A percentile compares a stretch with the other conserved stretches of the same genome.
These are phyloP conservation scores for Suillus fuscotomentosus DNA, from an alignment of 768 basidiomycete genomes.

Conservation along the genomic window DNA sequence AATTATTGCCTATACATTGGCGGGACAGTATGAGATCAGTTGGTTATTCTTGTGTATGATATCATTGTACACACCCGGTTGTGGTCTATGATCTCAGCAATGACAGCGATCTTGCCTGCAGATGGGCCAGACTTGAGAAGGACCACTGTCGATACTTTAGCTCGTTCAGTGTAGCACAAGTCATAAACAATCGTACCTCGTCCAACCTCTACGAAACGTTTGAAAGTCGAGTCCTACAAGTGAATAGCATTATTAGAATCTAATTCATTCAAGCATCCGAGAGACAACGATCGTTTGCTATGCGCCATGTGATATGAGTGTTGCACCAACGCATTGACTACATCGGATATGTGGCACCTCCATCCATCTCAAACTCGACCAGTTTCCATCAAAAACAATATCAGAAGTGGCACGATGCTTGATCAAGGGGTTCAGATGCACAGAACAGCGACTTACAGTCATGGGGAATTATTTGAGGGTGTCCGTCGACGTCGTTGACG, in stretches of 20 bases:
- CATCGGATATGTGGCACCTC: not conserved
- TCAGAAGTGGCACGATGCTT: not conserved
- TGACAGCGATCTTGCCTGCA: conserved; percentile 88
- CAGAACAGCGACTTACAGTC: conserved; percentile 1
- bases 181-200: conserved; percentile 57
- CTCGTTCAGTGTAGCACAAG: not conserved
- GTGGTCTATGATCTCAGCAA: conserved; percentile 98
- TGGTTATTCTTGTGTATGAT: not conserved
- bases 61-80: conserved; percentile 71
- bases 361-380: not conserved
- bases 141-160: conserved; percentile 51
- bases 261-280: not conserved
- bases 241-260: not conserved
- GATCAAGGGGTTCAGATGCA: not conserved
- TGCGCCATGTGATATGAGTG: not conserved
- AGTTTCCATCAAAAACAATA: not conserved
- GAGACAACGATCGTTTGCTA: not conserved
- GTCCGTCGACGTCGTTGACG: not conserved
- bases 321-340: not conserved
- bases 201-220: conserved; percentile 97
- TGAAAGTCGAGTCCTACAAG: conserved; percentile 79
- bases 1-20: conserved; percentile 73
- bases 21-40: not conserved
- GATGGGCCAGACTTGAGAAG: conserved; percentile 89
- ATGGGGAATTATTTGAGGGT: not conserved